Evolutionary conservation across 208 protist species (phyloP), one percentile per base, ranked within the genome.

Genomic region (Angomonas ambiguus): DNA sequence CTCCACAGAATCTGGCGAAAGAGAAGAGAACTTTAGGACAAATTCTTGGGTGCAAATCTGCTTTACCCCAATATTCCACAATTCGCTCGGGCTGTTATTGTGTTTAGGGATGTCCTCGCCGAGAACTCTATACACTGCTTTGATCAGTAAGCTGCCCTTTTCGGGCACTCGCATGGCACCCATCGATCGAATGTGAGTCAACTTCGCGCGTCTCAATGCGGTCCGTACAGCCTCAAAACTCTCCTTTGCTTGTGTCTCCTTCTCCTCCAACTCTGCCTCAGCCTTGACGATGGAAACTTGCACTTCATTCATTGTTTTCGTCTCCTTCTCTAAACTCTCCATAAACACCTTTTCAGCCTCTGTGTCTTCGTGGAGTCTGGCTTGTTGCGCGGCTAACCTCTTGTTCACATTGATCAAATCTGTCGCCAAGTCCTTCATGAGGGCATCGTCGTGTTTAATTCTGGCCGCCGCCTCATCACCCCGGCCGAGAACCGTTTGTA

Each of bases 121-220:
- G 53, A 89, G 48, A 24, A 85, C 41, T 33, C 65, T 74, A 67
- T 77, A 89, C 2, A 83, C 56, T 2, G 69, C 64, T 32, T 72
- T 68, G 31, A 89, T 63, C 20, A 89, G 67, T 0, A 82, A 51
- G 0, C 51, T n/a, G n/a, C 79, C 83, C 60, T 83, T 85, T 22
- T 76, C 56, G 33, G 72, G 58, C 28, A 74, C 62, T 3, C 70
- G 67, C 53, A 76, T 56, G 8, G 57, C 66, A 25, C 22, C 38
- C 62, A 85, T 76, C 20, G 67, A 56, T 60, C 78, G 65, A 57
- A 86, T 65, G 42, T 83, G 67, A 5, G 65, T 35, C 13, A 58
- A 18, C 71, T 80, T 89, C 34, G 77, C 65, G 0, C 72, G 41
- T 18, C 51, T 45, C 33, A 89, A 51, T 13, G 65, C 62, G 0